A percentile compares a stretch with the other conserved stretches of the same genome.
Conservation (phyloP, 257 asterid species). For the Cynanchum wilfordii region DNA sequence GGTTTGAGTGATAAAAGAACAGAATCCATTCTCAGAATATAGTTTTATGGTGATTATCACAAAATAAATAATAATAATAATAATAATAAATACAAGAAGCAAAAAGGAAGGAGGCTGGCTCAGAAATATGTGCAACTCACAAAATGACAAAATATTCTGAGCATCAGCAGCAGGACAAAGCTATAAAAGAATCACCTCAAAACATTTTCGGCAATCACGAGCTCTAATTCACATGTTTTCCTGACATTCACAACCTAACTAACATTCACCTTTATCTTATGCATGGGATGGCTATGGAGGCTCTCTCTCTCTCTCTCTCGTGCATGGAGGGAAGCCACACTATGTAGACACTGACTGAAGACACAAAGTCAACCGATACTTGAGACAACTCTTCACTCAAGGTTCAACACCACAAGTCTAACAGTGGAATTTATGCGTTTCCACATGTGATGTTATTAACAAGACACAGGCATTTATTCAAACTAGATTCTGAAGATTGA, state of each 20-base stretch:
- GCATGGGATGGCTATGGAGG: conserved; percentile 13
- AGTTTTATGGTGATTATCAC: not conserved
- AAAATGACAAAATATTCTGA: not conserved
- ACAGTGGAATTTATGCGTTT: not conserved
- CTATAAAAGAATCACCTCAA: conserved; percentile 27
- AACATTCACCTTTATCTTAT: conserved; percentile 40
- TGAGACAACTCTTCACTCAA: not conserved
- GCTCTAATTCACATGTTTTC: conserved; percentile 51
- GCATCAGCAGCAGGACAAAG: not conserved
- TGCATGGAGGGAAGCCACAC: conserved; percentile 10
- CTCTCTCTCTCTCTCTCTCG: conserved; percentile 23
- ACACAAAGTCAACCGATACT: conserved; percentile 4
- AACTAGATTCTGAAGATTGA: not conserved
- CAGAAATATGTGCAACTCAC: not conserved
- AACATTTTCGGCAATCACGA: conserved; percentile 41
- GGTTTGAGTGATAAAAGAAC: no score
- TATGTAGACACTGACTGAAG: not conserved
- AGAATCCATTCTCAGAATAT: not conserved
- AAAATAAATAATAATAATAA: not conserved
- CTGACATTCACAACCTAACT: conserved; percentile 41
- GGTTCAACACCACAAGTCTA: not conserved
- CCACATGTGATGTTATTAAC: not conserved
- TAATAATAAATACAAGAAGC: not conserved
- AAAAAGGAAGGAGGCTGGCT: no score
- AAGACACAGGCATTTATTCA: not conserved